These are phyloP conservation scores for Neurospora crassa DNA, from an alignment of 2,329 filamentous ascomycete species.

Conservation along the genomic window DNA sequence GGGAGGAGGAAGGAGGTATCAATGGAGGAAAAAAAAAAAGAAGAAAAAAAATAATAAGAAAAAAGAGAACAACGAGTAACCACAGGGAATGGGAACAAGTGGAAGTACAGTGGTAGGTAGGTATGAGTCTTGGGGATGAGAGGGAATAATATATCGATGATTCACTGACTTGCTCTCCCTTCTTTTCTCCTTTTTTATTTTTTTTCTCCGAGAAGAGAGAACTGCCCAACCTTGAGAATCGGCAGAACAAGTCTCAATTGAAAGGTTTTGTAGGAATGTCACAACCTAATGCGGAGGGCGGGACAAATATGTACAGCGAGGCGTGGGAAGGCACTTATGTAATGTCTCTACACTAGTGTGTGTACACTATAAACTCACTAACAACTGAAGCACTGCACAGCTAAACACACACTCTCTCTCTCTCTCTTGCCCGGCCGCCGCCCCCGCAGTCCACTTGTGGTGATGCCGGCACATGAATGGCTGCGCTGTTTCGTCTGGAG, in stretches of 20 bases:
- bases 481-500: constrained; percentile 7
- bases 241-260: not conserved
- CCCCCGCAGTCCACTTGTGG: constrained; percentile 17
- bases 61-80: not conserved
- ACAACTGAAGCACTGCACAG: not conserved
- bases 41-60: not conserved
- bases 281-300: not conserved
- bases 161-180: not conserved
- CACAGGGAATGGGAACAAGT: not conserved
- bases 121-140: not conserved
- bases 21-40: not conserved
- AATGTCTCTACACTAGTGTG: not conserved
- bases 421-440: constrained; percentile 10
- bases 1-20: not conserved
- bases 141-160: not conserved
- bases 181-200: not conserved
- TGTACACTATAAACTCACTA: not conserved
- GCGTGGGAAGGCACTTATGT: not conserved
- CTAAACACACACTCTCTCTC: not conserved
- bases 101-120: not conserved
- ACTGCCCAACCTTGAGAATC: not conserved
- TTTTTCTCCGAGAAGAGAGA: not conserved
- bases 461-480: constrained; percentile 1
- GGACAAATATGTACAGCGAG: not conserved
- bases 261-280: not conserved